These are phyloP conservation scores for Russula dissimulans DNA, from an alignment of 768 basidiomycete species.

Conservation along the genomic window DNA sequence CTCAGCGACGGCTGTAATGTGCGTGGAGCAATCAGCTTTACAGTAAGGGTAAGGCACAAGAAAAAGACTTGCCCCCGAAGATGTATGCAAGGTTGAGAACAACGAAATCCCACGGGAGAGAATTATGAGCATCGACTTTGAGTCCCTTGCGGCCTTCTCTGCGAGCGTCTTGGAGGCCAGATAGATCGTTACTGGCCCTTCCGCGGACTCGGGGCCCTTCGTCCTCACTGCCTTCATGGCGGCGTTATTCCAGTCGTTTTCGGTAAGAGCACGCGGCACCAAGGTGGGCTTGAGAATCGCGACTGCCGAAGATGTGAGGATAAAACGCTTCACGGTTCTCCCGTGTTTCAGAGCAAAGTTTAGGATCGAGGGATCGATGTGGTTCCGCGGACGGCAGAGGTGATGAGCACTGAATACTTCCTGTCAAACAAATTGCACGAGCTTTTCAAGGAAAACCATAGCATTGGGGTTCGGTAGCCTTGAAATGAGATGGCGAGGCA, in stretches of 20 bases:
- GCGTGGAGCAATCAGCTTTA: no score
- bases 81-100: conserved; percentile 44
- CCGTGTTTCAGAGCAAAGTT: conserved; percentile 46
- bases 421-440: neutral
- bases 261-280: conserved; percentile 22
- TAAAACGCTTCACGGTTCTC: conserved; percentile 52
- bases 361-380: conserved; percentile 50
- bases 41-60: neutral
- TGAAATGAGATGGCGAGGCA: conserved; percentile 51
- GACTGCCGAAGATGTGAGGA: conserved; percentile 52
- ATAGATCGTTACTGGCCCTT: conserved; percentile 37
- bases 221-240: conserved; percentile 37
- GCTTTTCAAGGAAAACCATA: neutral
- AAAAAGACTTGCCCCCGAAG: neutral
- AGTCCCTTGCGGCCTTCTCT: conserved; percentile 50
- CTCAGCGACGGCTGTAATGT: conserved; percentile 13
- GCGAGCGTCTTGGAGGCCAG: conserved; percentile 49
- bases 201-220: conserved; percentile 41
- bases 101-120: conserved; percentile 41
- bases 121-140: conserved; percentile 36
- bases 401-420: conserved; percentile 42
- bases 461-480: conserved; percentile 34
- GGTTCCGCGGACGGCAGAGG: conserved; percentile 70
- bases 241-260: conserved; percentile 44
- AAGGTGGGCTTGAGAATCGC: conserved; percentile 28